Evolutionary conservation across 1,284 basidiomycete genomes (phyloP).

Genomic region (Boletellus sp.): DNA sequence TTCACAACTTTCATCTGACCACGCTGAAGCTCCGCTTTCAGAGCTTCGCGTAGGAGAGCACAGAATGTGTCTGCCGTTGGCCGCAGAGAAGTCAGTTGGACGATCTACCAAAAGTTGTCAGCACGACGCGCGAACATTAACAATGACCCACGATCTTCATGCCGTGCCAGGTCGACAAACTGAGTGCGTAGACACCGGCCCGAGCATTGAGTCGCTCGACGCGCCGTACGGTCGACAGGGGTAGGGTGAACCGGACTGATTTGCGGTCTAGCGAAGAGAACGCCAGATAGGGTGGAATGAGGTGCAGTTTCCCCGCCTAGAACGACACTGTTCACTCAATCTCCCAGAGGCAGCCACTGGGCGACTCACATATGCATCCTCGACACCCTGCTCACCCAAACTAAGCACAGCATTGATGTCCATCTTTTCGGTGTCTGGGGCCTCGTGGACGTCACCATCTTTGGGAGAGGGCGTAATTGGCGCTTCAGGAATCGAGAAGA

Average conservation of each 20-base stretch:
- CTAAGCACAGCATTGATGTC: conserved; percentile 90
- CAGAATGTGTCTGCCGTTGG: conserved; percentile 96
- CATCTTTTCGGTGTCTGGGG: conserved; percentile 61
- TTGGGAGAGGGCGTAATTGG: conserved; percentile 6
- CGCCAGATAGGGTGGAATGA: conserved; percentile 87
- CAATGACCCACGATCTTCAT: conserved; percentile 81
- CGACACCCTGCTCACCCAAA: conserved; percentile 72
- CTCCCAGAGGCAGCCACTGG: not conserved
- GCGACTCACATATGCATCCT: conserved; percentile 87
- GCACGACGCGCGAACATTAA: not conserved
- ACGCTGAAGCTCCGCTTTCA: conserved; percentile 84
- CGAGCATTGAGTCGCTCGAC: conserved; percentile 93
- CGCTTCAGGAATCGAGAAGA: conserved; percentile 74
- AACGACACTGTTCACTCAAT: not conserved
- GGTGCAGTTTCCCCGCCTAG: conserved; percentile 87
- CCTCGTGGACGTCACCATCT: conserved; percentile 24
- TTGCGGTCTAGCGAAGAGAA: conserved; percentile 92
- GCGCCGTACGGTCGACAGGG: conserved; percentile 88
- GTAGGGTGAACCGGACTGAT: conserved; percentile 88
- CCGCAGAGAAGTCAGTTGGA: conserved; percentile 94
- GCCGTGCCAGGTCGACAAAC: conserved; percentile 92
- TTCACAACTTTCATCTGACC: conserved; percentile 95
- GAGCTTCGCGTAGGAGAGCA: conserved; percentile 80
- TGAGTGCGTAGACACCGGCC: conserved; percentile 92
- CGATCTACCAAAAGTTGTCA: conserved; percentile 55